Percentiles rank a stretch among this genome's conserved stretches.
phyloP scores from a whole-genome alignment of 495 filamentous ascomycete genomes.

The Evernia prunastri region DNA sequence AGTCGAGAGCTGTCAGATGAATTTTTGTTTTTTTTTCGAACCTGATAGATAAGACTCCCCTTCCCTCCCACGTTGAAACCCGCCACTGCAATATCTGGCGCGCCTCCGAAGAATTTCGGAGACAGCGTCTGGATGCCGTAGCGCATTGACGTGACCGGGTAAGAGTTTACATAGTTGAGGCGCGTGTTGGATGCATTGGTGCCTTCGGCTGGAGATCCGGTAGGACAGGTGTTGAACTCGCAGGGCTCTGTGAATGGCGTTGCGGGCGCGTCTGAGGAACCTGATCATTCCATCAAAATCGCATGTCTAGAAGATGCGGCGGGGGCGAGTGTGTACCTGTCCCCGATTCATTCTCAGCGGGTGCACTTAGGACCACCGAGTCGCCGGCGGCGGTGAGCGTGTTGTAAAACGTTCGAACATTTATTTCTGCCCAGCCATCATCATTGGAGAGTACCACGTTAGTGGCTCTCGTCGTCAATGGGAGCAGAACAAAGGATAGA shows the following conservation, averaged over 20 bases:
- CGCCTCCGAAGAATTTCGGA: slow-evolving; percentile 44
- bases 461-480: slow-evolving; percentile 10
- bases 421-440: slow-evolving; percentile 66
- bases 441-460: slow-evolving; percentile 63
- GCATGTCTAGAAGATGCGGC: not conserved
- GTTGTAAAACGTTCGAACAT: slow-evolving; percentile 51
- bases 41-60: not conserved
- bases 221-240: slow-evolving; percentile 53
- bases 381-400: slow-evolving; percentile 47
- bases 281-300: slow-evolving; percentile 27
- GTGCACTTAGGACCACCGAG: slow-evolving; percentile 54
- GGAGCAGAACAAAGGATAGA: slow-evolving; percentile 5
- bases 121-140: slow-evolving; percentile 54
- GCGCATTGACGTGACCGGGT: slow-evolving; percentile 57
- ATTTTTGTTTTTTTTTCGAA: too few species aligned
- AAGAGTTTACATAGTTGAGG: slow-evolving; percentile 66
- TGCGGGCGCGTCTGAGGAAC: slow-evolving; percentile 48
- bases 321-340: slow-evolving; percentile 38
- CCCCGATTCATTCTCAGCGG: slow-evolving; percentile 60
- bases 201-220: slow-evolving; percentile 48
- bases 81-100: slow-evolving; percentile 53
- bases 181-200: slow-evolving; percentile 49
- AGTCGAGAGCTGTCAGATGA: not conserved
- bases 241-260: slow-evolving; percentile 40
- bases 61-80: slow-evolving; percentile 57